phyloP scores from a whole-genome alignment of 257 asterid genomes.

The Salvia splendens region DNA sequence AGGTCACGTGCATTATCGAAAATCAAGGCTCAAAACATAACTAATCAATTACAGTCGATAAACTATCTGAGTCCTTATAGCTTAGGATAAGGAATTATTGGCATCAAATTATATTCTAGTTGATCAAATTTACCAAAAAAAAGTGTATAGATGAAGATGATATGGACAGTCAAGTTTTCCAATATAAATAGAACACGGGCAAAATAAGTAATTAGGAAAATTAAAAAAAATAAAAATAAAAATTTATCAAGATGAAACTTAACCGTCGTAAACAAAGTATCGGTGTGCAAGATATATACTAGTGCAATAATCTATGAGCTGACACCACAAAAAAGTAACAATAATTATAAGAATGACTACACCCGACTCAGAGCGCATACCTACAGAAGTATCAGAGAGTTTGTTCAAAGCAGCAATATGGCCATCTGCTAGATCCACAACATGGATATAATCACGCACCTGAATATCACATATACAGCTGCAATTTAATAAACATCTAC shows the following conservation, averaged over 20 bases:
- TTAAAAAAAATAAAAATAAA: no score
- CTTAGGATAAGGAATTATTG: background rate
- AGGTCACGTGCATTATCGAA: constrained; percentile 10
- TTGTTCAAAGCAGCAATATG: constrained; percentile 88
- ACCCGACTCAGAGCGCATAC: constrained; percentile 44
- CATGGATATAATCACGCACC: constrained; percentile 98
- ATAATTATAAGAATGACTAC: background rate
- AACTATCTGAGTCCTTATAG: background rate
- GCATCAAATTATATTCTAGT: no score
- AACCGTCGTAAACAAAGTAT: background rate
- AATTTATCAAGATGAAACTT: no score
- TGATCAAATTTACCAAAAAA: no score
- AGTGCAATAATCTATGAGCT: no score
- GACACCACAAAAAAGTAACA: no score
- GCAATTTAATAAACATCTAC: background rate
- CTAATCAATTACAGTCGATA: constrained; percentile 10
- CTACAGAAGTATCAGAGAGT: constrained; percentile 78
- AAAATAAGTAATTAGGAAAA: no score
- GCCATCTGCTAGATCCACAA: constrained; percentile 92
- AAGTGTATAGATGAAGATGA: no score
- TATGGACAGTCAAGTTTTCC: no score
- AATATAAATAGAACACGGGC: no score
- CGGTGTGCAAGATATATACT: no score
- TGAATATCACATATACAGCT: constrained; percentile 35
- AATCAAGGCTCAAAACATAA: background rate